Percentiles rank a stretch among this genome's conserved stretches.
phyloP scores from a whole-genome alignment of 139 green algal species.

The Eudorina sp. region DNA sequence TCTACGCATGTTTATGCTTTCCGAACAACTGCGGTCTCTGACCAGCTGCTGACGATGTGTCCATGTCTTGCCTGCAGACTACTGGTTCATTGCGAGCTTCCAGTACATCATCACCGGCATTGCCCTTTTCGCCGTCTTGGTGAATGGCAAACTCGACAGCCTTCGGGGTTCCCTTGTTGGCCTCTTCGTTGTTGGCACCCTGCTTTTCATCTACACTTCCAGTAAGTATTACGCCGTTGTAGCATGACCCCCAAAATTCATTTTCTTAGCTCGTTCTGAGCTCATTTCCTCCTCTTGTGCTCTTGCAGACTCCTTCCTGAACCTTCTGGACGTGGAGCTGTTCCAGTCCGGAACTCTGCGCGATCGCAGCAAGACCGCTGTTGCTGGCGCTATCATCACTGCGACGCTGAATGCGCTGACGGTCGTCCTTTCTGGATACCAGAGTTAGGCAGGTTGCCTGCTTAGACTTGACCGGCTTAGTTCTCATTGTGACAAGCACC shows the following conservation, averaged over 20 bases:
- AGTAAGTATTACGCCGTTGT: neutral
- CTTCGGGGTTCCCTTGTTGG: slow-evolving; percentile 1
- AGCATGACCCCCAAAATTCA: no score
- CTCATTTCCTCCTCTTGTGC: no score
- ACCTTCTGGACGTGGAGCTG: neutral
- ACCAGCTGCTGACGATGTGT: no score
- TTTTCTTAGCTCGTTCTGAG: no score
- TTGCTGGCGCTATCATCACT: slow-evolving; percentile 30
- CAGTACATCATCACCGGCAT: slow-evolving; percentile 1
- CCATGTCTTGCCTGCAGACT: slow-evolving; percentile 10
- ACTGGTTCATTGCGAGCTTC: slow-evolving; percentile 32
- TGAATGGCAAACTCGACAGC: neutral
- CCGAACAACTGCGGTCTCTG: no score
- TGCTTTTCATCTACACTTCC: slow-evolving; percentile 38
- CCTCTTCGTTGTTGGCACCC: slow-evolving; percentile 28
- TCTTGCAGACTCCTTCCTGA: slow-evolving; percentile 18
- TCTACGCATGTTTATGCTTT: no score
- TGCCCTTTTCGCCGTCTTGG: neutral
- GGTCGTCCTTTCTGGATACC: slow-evolving; percentile 1
- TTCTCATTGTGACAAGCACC: no score
- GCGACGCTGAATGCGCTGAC: slow-evolving; percentile 2
- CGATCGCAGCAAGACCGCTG: slow-evolving; percentile 33
- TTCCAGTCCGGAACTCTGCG: slow-evolving; percentile 34
- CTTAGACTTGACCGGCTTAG: no score
- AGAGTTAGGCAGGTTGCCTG: slow-evolving; percentile 1